These are phyloP conservation scores for Alternaria burnsii DNA, from an alignment of 2,329 filamentous ascomycete genomes.

Conservation along the genomic window DNA sequence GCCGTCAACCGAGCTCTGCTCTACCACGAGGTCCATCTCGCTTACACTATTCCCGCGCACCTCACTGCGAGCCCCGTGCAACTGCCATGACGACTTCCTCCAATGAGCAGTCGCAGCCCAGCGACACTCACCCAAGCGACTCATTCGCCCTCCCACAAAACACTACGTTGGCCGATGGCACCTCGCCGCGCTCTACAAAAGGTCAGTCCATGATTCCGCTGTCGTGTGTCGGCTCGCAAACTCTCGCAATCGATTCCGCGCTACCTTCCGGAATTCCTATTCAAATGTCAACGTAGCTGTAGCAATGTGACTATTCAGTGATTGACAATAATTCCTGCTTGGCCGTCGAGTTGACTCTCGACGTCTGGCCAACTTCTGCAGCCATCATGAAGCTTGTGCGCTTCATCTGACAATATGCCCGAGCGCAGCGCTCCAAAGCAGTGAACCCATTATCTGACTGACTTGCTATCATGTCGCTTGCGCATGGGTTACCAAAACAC, in stretches of 20 bases:
- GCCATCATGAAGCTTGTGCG: background rate
- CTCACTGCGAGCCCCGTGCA: conserved; percentile 4
- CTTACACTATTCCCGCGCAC: conserved; percentile 12
- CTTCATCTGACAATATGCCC: background rate
- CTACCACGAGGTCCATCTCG: conserved; percentile 7
- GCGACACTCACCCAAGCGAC: conserved; percentile 30
- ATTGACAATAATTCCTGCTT: background rate
- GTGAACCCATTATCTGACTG: background rate
- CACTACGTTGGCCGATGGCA: conserved; percentile 32
- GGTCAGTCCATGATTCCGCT: conserved; percentile 33
- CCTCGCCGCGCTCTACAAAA: conserved; percentile 46
- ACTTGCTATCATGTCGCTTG: background rate
- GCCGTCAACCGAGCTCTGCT: background rate
- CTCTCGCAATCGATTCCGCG: background rate
- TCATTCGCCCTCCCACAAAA: conserved; percentile 23
- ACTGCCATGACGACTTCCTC: conserved; percentile 36
- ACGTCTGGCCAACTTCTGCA: background rate
- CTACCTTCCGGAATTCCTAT: background rate
- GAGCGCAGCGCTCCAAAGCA: background rate
- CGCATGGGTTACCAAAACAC: conserved; percentile 13
- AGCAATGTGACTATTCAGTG: background rate
- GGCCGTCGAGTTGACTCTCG: background rate
- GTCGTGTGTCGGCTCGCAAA: background rate
- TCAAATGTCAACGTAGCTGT: background rate
- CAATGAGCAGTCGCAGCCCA: conserved; percentile 36